Evolutionary conservation across 2,329 filamentous ascomycete species (phyloP).

Genomic region (Beauveria sp.): DNA sequence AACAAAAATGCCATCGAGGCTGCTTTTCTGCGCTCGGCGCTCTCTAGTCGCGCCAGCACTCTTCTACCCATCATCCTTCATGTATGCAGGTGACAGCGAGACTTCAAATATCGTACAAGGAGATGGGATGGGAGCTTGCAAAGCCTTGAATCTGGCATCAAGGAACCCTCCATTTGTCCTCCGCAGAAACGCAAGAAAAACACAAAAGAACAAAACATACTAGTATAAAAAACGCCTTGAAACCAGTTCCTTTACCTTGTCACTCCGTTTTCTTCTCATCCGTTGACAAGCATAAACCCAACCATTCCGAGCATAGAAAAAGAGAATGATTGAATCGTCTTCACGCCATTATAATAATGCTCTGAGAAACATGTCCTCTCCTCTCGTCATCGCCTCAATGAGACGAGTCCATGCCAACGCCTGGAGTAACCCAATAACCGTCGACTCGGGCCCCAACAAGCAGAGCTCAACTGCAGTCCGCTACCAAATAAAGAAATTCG

Average conservation of each 20-base stretch:
- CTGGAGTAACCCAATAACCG: neutral
- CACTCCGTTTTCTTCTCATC: conserved; percentile 5
- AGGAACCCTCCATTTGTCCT: neutral
- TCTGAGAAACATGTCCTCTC: neutral
- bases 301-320: neutral
- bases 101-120: conserved; percentile 3
- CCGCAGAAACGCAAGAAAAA: neutral
- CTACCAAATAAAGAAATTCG: conserved; percentile 8
- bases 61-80: neutral
- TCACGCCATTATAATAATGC: neutral
- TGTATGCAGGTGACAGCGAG: neutral
- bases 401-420: neutral
- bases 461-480: neutral
- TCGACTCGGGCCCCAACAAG: neutral
- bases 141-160: neutral
- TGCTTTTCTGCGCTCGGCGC: neutral
- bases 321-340: neutral
- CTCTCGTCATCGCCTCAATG: neutral
- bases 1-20: conserved; percentile 3
- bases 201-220: no score
- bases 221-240: conserved; percentile 1
- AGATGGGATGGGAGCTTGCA: neutral
- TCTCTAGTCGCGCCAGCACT: neutral
- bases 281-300: neutral
- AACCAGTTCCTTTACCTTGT: conserved; percentile 4